A percentile compares a stretch with the other conserved stretches of the same genome.
Conservation (phyloP, 2,329 filamentous ascomycete genomes). For the Microsporum ferrugineum region DNA sequence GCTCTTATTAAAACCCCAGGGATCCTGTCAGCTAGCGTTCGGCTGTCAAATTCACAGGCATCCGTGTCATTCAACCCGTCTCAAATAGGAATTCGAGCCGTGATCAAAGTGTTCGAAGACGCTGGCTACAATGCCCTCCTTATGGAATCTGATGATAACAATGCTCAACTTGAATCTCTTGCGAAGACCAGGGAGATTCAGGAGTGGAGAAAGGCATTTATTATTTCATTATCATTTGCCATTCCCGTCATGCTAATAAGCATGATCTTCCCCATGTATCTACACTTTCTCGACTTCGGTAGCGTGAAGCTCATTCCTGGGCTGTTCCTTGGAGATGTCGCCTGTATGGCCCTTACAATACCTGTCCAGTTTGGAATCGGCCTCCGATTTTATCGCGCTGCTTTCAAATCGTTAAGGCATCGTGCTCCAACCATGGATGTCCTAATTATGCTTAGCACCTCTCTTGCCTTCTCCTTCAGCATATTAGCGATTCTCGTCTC, state of each 20-base stretch:
- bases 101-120: constrained; percentile 74
- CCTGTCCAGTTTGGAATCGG: constrained; percentile 96
- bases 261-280: constrained; percentile 86
- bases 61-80: constrained; percentile 61
- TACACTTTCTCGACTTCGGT: constrained; percentile 68
- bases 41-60: constrained; percentile 60
- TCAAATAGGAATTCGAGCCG: constrained; percentile 62
- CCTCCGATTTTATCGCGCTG: constrained; percentile 82
- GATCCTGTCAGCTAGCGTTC: constrained; percentile 61
- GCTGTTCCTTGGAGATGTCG: constrained; percentile 74
- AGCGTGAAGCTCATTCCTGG: constrained; percentile 54
- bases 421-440: constrained; percentile 95
- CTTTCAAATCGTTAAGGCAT: constrained; percentile 88
- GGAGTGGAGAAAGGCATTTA: constrained; percentile 78
- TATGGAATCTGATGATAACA: constrained; percentile 87
- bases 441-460: constrained; percentile 83
- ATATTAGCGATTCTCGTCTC: constrained; percentile 76
- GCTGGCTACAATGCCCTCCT: constrained; percentile 79
- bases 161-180: constrained; percentile 87
- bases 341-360: constrained; percentile 74
- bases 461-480: constrained; percentile 93
- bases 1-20: constrained; percentile 55
- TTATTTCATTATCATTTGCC: constrained; percentile 65
- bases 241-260: constrained; percentile 82
- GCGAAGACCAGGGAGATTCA: constrained; percentile 94